Conservation (phyloP, 192 early-diverging fungal species). For the Allomyces javanicus region DNA sequence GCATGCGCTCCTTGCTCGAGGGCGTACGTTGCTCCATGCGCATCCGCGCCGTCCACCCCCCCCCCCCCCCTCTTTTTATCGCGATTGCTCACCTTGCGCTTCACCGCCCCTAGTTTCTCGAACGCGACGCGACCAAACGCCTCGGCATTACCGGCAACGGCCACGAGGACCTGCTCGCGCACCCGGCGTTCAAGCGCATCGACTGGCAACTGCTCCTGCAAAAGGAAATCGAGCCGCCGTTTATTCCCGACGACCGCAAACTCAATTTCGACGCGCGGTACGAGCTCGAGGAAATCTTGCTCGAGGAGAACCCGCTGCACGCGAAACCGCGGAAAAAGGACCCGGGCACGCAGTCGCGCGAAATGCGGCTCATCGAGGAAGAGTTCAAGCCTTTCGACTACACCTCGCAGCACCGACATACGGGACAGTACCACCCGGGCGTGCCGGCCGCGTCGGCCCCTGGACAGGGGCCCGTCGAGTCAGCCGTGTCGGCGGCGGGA, state of each 20-base stretch:
- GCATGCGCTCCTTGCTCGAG: slow-evolving; percentile 28
- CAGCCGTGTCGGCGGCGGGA: no score
- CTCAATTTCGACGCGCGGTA: slow-evolving; percentile 93
- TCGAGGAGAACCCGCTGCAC: slow-evolving; percentile 90
- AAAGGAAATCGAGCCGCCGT: slow-evolving; percentile 57
- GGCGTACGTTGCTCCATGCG: slow-evolving; percentile 13
- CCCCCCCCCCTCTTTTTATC: no score
- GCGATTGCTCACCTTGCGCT: no score
- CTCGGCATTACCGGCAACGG: slow-evolving; percentile 64
- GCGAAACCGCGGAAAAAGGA: slow-evolving; percentile 41
- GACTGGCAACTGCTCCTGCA: slow-evolving; percentile 56
- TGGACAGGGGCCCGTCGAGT: no score
- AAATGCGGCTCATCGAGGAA: slow-evolving; percentile 60
- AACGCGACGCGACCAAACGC: slow-evolving; percentile 49
- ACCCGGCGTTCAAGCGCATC: slow-evolving; percentile 59
- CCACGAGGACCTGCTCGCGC: slow-evolving; percentile 37
- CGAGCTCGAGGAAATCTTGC: slow-evolving; percentile 83
- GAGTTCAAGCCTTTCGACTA: slow-evolving; percentile 57
- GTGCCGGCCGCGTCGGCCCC: no score
- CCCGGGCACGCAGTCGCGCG: slow-evolving; percentile 21
- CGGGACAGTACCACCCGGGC: no score
- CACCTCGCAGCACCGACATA: no score
- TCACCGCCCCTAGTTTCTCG: slow-evolving; percentile 41
- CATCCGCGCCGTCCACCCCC: no score
- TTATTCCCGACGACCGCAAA: slow-evolving; percentile 57